These are phyloP conservation scores for Eimeria zaria DNA, from an alignment of 169 alveolate genomes.

Conservation along the genomic window DNA sequence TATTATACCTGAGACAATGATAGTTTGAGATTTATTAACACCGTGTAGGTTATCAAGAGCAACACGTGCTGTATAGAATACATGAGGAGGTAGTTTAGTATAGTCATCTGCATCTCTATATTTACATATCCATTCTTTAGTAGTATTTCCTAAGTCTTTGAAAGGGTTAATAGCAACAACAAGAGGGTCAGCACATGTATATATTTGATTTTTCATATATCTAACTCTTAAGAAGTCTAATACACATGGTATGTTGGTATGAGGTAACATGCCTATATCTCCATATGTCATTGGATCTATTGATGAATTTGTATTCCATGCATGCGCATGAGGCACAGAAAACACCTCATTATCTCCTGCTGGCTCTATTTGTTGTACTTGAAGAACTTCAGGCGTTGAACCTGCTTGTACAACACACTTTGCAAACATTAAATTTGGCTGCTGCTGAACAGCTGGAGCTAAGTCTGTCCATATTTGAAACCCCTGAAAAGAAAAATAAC, in stretches of 20 bases:
- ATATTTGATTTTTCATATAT: constrained; percentile 93
- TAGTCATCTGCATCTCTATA: constrained; percentile 91
- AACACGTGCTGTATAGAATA: constrained; percentile 93
- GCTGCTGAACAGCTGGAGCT: constrained; percentile 94
- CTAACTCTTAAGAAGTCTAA: constrained; percentile 93
- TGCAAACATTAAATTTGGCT: constrained; percentile 95
- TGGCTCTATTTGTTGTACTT: constrained; percentile 94
- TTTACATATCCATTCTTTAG: constrained; percentile 91
- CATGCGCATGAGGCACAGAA: constrained; percentile 93
- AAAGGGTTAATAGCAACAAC: constrained; percentile 96
- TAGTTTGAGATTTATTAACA: constrained; percentile 94
- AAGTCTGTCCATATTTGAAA: constrained; percentile 95
- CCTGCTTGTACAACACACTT: constrained; percentile 96
- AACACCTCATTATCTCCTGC: constrained; percentile 87
- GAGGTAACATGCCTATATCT: constrained; percentile 96
- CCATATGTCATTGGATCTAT: constrained; percentile 97
- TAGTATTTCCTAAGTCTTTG: constrained; percentile 94
- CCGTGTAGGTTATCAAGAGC: constrained; percentile 95
- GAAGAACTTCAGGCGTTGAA: constrained; percentile 90
- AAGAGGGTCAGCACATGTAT: constrained; percentile 96
- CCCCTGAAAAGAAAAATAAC: constrained; percentile 88
- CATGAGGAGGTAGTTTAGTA: constrained; percentile 93
- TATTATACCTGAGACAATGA: constrained; percentile 96
- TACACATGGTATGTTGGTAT: constrained; percentile 96
- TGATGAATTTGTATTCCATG: constrained; percentile 94